Evolutionary conservation across 2,329 filamentous ascomycete genomes (phyloP).

Genomic region (Penicillium palitans): DNA sequence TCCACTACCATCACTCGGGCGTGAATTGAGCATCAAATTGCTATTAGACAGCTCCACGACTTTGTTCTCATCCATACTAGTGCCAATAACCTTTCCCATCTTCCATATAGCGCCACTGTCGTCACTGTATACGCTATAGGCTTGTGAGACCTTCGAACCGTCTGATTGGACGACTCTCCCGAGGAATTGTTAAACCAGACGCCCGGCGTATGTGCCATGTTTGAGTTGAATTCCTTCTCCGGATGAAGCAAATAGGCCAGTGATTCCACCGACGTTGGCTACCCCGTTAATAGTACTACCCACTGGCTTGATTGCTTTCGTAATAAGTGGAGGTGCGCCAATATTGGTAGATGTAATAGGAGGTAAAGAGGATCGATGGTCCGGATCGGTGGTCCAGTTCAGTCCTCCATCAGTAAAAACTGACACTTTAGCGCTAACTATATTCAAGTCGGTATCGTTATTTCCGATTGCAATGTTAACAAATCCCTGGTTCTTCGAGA

Average conservation of each 20-base stretch:
- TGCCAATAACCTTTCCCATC: neutral
- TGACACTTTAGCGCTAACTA: neutral
- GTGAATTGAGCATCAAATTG: neutral
- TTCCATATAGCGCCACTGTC: neutral
- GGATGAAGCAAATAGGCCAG: neutral
- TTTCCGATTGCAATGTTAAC: neutral
- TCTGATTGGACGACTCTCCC: neutral
- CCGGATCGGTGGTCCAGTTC: neutral
- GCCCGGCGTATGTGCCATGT: neutral
- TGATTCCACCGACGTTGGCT: neutral
- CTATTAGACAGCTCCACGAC: neutral
- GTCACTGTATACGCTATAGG: neutral
- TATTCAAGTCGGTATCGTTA: neutral
- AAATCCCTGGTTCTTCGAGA: conserved; percentile 1
- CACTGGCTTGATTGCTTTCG: neutral
- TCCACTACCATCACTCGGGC: neutral
- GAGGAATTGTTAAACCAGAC: neutral
- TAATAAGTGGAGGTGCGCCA: neutral
- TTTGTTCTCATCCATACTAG: neutral
- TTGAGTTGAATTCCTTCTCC: neutral
- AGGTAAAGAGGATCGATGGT: neutral
- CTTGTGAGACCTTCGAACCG: neutral
- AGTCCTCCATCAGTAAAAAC: neutral
- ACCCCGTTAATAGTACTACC: neutral
- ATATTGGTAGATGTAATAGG: neutral